Conservation (phyloP, 2,329 filamentous ascomycete genomes). For the Dactylellina drechsleri region DNA sequence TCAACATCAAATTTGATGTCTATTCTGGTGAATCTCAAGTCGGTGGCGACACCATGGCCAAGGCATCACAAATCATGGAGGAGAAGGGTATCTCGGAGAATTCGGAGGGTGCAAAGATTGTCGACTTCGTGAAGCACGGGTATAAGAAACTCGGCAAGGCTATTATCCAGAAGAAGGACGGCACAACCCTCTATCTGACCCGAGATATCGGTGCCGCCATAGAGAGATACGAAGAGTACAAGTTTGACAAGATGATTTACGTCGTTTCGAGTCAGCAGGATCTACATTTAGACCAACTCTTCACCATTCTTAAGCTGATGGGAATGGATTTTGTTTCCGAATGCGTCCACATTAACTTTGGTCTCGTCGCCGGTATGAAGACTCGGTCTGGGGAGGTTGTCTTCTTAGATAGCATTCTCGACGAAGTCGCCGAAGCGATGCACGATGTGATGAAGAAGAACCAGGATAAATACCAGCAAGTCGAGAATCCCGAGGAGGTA, state of each 20-base stretch:
- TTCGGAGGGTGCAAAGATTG: conserved; percentile 76
- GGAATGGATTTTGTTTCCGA: conserved; percentile 75
- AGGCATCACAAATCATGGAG: conserved; percentile 71
- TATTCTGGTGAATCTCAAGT: conserved; percentile 81
- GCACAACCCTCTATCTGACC: conserved; percentile 80
- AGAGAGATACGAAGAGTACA: conserved; percentile 70
- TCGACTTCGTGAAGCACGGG: conserved; percentile 76
- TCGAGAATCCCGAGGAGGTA: conserved; percentile 80
- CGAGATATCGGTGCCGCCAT: conserved; percentile 80
- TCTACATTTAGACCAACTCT: conserved; percentile 77
- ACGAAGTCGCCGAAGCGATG: conserved; percentile 91
- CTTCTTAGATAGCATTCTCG: conserved; percentile 77
- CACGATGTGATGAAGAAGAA: conserved; percentile 97
- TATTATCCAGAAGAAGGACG: conserved; percentile 77
- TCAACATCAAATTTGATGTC: conserved; percentile 77
- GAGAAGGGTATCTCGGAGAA: conserved; percentile 74
- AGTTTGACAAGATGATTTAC: conserved; percentile 83
- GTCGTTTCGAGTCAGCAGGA: conserved; percentile 79
- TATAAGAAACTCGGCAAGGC: conserved; percentile 76
- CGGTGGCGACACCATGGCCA: conserved; percentile 72
- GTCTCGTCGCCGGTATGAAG: conserved; percentile 76
- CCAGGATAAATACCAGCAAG: conserved; percentile 86
- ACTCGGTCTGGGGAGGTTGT: conserved; percentile 79
- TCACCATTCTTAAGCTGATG: conserved; percentile 79
- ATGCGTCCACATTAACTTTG: conserved; percentile 80